Evolutionary conservation across 129 eudicot genomes (phyloP).

Genomic region (Sambucus nigra): DNA sequence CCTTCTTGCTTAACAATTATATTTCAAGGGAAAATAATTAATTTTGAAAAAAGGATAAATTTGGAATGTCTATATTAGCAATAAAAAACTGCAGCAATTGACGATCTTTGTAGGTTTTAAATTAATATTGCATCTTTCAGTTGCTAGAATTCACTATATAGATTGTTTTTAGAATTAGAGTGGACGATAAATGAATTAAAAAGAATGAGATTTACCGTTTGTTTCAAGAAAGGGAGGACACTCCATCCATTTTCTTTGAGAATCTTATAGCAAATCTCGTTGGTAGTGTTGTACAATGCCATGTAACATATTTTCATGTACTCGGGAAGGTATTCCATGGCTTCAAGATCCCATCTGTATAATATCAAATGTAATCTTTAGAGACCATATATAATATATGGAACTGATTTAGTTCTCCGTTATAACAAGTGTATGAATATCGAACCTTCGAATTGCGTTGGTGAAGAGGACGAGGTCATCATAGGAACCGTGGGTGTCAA

Average conservation of each 20-base stretch:
- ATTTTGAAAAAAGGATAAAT: not conserved
- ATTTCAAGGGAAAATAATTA: too few species aligned
- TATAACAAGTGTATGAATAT: not conserved
- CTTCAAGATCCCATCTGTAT: slow-evolving; percentile 49
- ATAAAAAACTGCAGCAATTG: too few species aligned
- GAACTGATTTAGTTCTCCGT: too few species aligned
- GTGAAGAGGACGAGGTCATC: slow-evolving; percentile 49
- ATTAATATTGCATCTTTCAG: too few species aligned
- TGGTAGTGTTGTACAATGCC: slow-evolving; percentile 38
- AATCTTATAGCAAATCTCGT: slow-evolving; percentile 34
- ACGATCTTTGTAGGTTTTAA: too few species aligned
- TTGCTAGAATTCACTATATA: too few species aligned
- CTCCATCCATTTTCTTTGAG: slow-evolving; percentile 29
- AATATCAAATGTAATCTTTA: too few species aligned
- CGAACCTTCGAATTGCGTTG: slow-evolving; percentile 40
- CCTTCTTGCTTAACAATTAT: not conserved
- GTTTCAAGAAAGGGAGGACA: slow-evolving; percentile 25
- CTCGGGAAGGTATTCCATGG: slow-evolving; percentile 37
- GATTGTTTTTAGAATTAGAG: not conserved
- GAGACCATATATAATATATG: not conserved
- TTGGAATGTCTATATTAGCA: too few species aligned
- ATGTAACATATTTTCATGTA: slow-evolving; percentile 49
- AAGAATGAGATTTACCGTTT: slow-evolving; percentile 15
- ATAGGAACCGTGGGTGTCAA: slow-evolving; percentile 39
- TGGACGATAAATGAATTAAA: not conserved